Base-by-base conservation (phyloP, 148 eudicot species). In the Diospyros lotus region DNA sequence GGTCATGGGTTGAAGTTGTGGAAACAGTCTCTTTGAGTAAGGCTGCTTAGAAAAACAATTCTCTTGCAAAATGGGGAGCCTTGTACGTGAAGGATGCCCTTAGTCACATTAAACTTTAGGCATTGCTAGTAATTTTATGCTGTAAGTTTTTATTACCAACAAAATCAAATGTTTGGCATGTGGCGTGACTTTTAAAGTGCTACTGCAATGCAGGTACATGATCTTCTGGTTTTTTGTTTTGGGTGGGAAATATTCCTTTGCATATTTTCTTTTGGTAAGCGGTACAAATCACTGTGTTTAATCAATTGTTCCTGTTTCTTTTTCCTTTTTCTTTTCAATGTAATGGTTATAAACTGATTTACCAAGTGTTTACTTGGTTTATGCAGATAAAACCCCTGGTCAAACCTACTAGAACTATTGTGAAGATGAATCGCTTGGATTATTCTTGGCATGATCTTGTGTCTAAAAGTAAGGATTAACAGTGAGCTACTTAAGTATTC, bases 361-460 rank as follows among this genome's bases (percentile, higher is more conserved):
- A 58, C 58, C 50, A 38, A 9, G 3, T 17, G 12, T 50, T 52
- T 78, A 12, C 54, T 61, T 11, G 67, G 11, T 60, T 68, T n/a
- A 59, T 82, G 80, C 90, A 95, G 99, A 85, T 95, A 61, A 78
- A 45, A 62, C 99, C 99, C 45, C 75, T 95, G 89, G 99, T 91
- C 38, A 63, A 74, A 45, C 99, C 99, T 52, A 95, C 99, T 48
- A 63, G 76, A 79, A 9, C 9, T 4, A 84, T 95, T 66, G 88
- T 95, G 42, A 39, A 44, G 10, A 82, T 88, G 81, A 54, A 81
- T 51, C 78, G 76, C 72, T 66, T 85, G 77, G 54, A 10, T 13
- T 95, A 95, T 80, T 87, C 97, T 18, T 95, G 99, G 99, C 99
- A 95, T 86, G 98, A 93, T 80, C 78, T 95, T 76, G 93, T 93